Evolutionary conservation across 2,329 filamentous ascomycete species (phyloP).

Genomic region (Chrysoporthe cubensis): DNA sequence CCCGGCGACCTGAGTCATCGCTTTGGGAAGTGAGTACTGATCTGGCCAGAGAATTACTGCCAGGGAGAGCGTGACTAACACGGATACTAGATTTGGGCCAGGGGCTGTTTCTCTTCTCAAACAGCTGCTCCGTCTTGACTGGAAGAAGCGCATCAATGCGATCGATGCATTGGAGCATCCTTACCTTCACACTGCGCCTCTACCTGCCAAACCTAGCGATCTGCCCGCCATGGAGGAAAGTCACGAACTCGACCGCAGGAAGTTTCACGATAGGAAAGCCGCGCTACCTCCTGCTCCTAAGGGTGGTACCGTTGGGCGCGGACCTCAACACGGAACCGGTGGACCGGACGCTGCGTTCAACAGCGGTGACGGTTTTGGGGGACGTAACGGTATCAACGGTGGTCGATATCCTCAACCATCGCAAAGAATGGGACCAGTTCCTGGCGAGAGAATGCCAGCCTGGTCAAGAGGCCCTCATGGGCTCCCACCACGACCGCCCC

Average conservation of each 20-base stretch:
- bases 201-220: constrained; percentile 81
- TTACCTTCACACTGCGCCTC: constrained; percentile 81
- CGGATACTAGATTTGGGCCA: constrained; percentile 59
- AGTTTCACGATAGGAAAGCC: constrained; percentile 84
- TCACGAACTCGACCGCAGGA: constrained; percentile 92
- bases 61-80: background rate
- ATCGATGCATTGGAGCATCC: constrained; percentile 91
- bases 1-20: constrained; percentile 69
- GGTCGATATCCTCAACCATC: constrained; percentile 45
- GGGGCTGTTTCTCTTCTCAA: constrained; percentile 78
- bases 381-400: constrained; percentile 53
- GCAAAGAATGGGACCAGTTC: constrained; percentile 38
- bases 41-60: background rate
- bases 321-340: constrained; percentile 46
- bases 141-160: constrained; percentile 86
- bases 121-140: constrained; percentile 86
- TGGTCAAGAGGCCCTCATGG: constrained; percentile 55
- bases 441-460: constrained; percentile 48
- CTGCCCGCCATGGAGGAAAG: constrained; percentile 93
- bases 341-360: constrained; percentile 57
- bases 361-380: constrained; percentile 54
- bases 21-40: constrained; percentile 67
- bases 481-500: constrained; percentile 55
- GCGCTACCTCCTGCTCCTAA: constrained; percentile 88
- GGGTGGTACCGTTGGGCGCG: constrained; percentile 84